Percentiles rank a stretch among this genome's conserved stretches.
These are phyloP conservation scores for Mortierella sp. DNA, from an alignment of 371 early-diverging fungal species.

Conservation along the genomic window DNA sequence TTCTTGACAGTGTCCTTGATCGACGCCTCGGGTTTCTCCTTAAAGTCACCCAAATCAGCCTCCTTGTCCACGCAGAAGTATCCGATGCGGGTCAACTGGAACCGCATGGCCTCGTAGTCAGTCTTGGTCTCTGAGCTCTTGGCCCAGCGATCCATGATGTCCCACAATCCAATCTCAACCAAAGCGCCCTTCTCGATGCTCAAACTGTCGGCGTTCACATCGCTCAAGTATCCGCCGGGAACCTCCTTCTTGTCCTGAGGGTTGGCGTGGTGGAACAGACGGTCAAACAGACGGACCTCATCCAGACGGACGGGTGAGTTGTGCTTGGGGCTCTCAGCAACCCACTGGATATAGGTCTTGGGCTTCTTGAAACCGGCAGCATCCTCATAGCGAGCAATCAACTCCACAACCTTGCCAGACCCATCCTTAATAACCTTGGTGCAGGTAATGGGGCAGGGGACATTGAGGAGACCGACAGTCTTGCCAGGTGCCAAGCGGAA, in stretches of 20 bases:
- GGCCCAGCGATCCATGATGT: slow-evolving; percentile 62
- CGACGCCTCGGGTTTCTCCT: slow-evolving; percentile 48
- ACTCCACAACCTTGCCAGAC: slow-evolving; percentile 82
- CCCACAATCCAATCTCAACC: slow-evolving; percentile 89
- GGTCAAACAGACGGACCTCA: slow-evolving; percentile 89
- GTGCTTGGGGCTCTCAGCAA: slow-evolving; percentile 86
- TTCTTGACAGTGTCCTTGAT: slow-evolving; percentile 59
- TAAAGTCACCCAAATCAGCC: slow-evolving; percentile 69
- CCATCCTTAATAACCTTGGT: slow-evolving; percentile 81
- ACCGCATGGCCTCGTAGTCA: slow-evolving; percentile 83
- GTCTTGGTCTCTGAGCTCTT: slow-evolving; percentile 52
- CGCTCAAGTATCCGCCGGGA: slow-evolving; percentile 94
- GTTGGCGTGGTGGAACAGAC: slow-evolving; percentile 93
- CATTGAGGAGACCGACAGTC: slow-evolving; percentile 94
- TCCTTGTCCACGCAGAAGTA: slow-evolving; percentile 98
- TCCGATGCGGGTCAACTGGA: slow-evolving; percentile 97
- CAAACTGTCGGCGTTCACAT: slow-evolving; percentile 90
- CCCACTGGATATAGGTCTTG: slow-evolving; percentile 99
- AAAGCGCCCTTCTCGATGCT: slow-evolving; percentile 78
- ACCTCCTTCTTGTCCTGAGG: slow-evolving; percentile 84
- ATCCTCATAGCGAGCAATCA: slow-evolving; percentile 86
- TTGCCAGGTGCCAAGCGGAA: slow-evolving; percentile 95
- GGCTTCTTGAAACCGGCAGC: slow-evolving; percentile 83
- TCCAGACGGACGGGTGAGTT: slow-evolving; percentile 87
- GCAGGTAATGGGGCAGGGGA: slow-evolving; percentile 89